Conservation (phyloP, 495 filamentous ascomycete genomes). For the Hypoxylon rickii region DNA sequence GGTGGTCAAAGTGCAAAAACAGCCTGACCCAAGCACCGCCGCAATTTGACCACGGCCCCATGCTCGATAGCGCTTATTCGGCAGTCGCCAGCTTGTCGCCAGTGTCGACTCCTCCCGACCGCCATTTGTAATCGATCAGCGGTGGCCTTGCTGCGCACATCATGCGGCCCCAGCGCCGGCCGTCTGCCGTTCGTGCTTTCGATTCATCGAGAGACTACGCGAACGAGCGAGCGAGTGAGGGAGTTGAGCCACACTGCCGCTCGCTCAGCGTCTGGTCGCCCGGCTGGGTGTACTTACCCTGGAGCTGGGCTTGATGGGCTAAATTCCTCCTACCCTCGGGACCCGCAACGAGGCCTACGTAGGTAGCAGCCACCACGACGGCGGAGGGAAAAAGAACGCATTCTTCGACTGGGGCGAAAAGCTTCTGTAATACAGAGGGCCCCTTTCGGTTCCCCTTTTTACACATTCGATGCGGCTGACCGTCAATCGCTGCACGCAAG, state of each 20-base stretch:
- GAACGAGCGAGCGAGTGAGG: no score
- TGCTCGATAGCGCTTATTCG: slow-evolving; percentile 18
- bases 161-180: slow-evolving; percentile 26
- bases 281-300: no score
- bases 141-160: slow-evolving; percentile 11
- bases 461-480: background rate
- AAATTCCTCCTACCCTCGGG: no score
- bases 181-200: slow-evolving; percentile 15
- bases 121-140: slow-evolving; percentile 19
- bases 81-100: background rate
- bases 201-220: background rate
- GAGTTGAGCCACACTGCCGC: slow-evolving; percentile 24
- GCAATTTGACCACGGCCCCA: background rate
- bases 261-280: no score
- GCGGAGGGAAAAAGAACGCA: background rate
- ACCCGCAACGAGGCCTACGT: no score
- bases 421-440: background rate
- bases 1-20: slow-evolving; percentile 29
- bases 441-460: background rate
- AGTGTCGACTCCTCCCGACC: background rate
- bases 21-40: slow-evolving; percentile 12
- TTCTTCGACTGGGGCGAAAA: background rate
- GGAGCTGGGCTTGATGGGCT: no score
- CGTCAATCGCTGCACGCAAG: background rate
- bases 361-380: no score